phyloP scores from a whole-genome alignment of 495 filamentous ascomycete species.

The Xylona heveae region DNA sequence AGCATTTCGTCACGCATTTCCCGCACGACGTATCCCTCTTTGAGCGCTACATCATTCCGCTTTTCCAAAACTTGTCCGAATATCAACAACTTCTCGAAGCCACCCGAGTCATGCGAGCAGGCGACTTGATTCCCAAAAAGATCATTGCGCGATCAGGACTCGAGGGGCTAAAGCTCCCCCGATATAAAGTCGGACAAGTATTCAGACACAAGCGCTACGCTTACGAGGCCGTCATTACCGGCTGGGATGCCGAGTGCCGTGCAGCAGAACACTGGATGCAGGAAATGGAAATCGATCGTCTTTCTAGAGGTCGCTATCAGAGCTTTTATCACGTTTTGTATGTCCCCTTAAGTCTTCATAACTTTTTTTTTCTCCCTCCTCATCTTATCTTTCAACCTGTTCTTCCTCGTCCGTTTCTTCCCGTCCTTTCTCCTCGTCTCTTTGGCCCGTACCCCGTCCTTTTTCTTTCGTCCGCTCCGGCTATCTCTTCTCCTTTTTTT shows the following conservation, averaged over 20 bases:
- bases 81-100: slow-evolving; percentile 26
- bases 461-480: background rate
- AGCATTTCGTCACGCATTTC: slow-evolving; percentile 40
- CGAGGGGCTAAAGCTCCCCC: background rate
- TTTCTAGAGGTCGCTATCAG: slow-evolving; percentile 42
- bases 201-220: slow-evolving; percentile 66
- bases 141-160: slow-evolving; percentile 16
- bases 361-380: background rate
- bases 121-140: slow-evolving; percentile 37
- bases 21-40: slow-evolving; percentile 41
- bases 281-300: slow-evolving; percentile 38
- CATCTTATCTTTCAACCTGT: too few relatives aligned
- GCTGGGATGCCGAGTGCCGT: slow-evolving; percentile 50
- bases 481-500: background rate
- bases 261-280: slow-evolving; percentile 34
- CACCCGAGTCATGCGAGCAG: slow-evolving; percentile 33
- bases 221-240: slow-evolving; percentile 63
- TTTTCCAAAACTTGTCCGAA: slow-evolving; percentile 23
- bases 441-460: background rate
- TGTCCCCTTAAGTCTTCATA: slow-evolving; percentile 17
- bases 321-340: slow-evolving; percentile 74
- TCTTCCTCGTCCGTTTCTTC: too few relatives aligned
- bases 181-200: slow-evolving; percentile 63
- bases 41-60: slow-evolving; percentile 39
- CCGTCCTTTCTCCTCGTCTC: too few relatives aligned